phyloP scores from a whole-genome alignment of 129 eudicot genomes.

The Glebionis coronaria region DNA sequence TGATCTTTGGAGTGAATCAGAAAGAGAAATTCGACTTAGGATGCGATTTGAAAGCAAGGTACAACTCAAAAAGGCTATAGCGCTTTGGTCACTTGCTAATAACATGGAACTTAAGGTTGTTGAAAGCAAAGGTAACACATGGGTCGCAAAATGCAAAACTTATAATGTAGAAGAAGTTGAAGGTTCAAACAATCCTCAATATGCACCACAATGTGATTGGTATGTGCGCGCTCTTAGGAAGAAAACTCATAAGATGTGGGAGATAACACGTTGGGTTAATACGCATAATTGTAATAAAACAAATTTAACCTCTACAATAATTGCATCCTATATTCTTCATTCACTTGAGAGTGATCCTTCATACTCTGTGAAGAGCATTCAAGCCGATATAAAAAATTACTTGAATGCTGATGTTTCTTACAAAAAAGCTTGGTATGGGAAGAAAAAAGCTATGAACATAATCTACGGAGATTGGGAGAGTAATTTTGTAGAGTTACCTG shows the following conservation, averaged over 20 bases:
- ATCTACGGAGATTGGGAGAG: background rate
- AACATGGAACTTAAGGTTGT: background rate
- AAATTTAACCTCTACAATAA: background rate
- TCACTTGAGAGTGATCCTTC: background rate
- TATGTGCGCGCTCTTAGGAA: background rate
- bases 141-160: background rate
- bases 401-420: background rate
- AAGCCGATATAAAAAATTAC: background rate
- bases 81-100: too few relatives aligned
- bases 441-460: conserved; percentile 1
- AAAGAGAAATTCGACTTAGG: too few relatives aligned
- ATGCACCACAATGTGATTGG: background rate
- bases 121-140: background rate
- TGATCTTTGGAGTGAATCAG: too few relatives aligned
- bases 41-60: too few relatives aligned
- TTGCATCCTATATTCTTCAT: background rate
- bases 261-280: background rate
- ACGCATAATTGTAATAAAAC: background rate
- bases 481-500: background rate
- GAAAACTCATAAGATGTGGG: background rate
- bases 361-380: background rate
- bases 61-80: too few relatives aligned
- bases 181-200: background rate
- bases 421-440: background rate
- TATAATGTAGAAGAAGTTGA: background rate